phyloP scores from a whole-genome alignment of 768 basidiomycete species.

The Plicaturopsis crispa region DNA sequence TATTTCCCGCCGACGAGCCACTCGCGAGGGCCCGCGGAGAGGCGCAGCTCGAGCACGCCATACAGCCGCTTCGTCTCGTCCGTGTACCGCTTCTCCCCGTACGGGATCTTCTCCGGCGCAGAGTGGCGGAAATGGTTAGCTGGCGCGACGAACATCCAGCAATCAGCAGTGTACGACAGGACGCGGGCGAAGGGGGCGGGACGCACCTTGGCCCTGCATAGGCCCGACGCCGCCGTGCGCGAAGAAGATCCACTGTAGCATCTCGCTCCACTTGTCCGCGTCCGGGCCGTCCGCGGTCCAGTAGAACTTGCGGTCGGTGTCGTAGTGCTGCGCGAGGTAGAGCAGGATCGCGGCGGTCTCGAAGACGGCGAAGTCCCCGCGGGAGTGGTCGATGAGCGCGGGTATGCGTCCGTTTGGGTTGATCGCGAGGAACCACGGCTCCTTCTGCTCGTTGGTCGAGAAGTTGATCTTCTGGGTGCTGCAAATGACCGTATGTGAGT shows the following conservation, averaged over 20 bases:
- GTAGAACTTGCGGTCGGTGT: conserved; percentile 30
- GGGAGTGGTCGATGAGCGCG: conserved; percentile 19
- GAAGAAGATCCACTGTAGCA: conserved; percentile 43
- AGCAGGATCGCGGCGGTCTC: conserved; percentile 40
- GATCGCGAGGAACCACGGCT: conserved; percentile 27
- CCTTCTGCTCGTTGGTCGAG: conserved; percentile 16
- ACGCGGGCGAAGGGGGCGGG: neutral
- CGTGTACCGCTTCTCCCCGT: conserved; percentile 33
- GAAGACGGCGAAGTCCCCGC: conserved; percentile 25
- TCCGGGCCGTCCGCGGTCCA: neutral
- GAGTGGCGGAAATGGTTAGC: conserved; percentile 29
- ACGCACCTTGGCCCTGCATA: conserved; percentile 25
- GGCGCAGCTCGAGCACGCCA: conserved; percentile 37
- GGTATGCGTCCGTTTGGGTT: conserved; percentile 39
- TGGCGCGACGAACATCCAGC: neutral
- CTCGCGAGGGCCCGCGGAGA: conserved; percentile 33
- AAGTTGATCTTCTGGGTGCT: conserved; percentile 15
- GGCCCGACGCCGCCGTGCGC: conserved; percentile 28
- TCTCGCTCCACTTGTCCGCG: conserved; percentile 18
- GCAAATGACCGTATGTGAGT: conserved; percentile 12
- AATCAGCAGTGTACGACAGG: neutral
- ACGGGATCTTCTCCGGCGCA: conserved; percentile 24
- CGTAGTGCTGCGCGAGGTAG: conserved; percentile 36
- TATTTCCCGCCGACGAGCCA: conserved; percentile 36
- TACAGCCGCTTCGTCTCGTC: conserved; percentile 43